Conservation (phyloP, 257 asterid species). For the Capsicum baccatum region DNA sequence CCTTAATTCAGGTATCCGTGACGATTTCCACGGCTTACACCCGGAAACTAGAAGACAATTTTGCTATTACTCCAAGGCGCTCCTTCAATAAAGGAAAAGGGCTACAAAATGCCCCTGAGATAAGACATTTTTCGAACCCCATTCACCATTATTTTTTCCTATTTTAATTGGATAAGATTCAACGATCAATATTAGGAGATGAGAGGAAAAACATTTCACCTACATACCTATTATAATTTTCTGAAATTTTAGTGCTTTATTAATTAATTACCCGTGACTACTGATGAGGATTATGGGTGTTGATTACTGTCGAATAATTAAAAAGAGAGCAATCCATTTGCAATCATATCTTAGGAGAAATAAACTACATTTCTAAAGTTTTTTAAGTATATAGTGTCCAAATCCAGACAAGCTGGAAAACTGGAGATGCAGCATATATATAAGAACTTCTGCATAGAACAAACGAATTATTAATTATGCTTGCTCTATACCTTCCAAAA, state of each 20-base stretch:
- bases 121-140: background rate
- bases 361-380: background rate
- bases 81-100: background rate
- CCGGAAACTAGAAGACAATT: background rate
- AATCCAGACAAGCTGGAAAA: conserved; percentile 10
- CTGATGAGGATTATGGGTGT: background rate
- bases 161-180: background rate
- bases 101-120: background rate
- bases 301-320: background rate
- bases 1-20: no score
- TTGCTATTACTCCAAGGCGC: background rate
- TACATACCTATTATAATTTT: background rate
- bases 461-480: background rate
- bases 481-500: background rate
- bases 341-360: conserved; percentile 16
- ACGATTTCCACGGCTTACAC: no score
- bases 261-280: background rate
- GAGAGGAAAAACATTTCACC: background rate
- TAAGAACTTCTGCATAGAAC: conserved; percentile 6
- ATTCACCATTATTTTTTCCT: background rate
- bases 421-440: conserved; percentile 14
- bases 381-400: background rate
- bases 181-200: background rate
- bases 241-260: background rate
- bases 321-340: conserved; percentile 21